Base-by-base conservation (phyloP, 108 stramenopile species). In the Skeletonema costatum region DNA sequence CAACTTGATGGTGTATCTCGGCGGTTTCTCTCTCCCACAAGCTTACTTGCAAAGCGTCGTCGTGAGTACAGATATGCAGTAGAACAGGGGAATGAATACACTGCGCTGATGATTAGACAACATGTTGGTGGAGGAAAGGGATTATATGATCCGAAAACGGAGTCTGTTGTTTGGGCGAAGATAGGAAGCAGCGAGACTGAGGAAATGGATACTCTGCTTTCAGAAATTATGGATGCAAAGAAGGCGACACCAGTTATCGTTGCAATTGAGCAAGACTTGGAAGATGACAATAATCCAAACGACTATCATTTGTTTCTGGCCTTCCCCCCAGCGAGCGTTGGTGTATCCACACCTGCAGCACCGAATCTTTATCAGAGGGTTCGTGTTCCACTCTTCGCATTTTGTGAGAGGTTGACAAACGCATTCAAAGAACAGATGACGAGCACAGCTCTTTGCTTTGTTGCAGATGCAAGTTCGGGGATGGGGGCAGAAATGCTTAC, bases 391-490 rank as follows among this genome's bases (percentile, higher is more conserved):
- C 70, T 94, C 10, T 50, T 89, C 3, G 56, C 61, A 30, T 94
- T 94, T 82, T 87, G 86, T 46, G 75, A 76, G 21, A 59, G 42
- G 48, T 64, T 94, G 70, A 82, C 87, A 0, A 56, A 82, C 19
- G 86, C 75, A 13, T 88, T 94, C 64, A 91, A 92, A 48, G 59
- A 82, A 33, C 80, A 82, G 58, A 56, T 87, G 63, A 85, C 84
- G 3, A 83, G 77, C 41, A 83, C 81, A 14, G 74, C 87, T 5
- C 56, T 87, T 21, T 95, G 86, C 68, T 93, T 95, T 71, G 84
- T 93, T 13, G 90, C 91, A n/a, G 94, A 95, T 88, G 94, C 92
- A 14, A 85, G 75, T 73, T 75, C 42, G 39, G 78, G 82, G 17
- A 19, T 76, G 62, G 85, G 82, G 12, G 73, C 59, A 51, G 71